Percentiles rank a stretch among this genome's conserved stretches.
Conservation (phyloP, 2,329 filamentous ascomycete species). For the Plectosphaerella cucumerina region DNA sequence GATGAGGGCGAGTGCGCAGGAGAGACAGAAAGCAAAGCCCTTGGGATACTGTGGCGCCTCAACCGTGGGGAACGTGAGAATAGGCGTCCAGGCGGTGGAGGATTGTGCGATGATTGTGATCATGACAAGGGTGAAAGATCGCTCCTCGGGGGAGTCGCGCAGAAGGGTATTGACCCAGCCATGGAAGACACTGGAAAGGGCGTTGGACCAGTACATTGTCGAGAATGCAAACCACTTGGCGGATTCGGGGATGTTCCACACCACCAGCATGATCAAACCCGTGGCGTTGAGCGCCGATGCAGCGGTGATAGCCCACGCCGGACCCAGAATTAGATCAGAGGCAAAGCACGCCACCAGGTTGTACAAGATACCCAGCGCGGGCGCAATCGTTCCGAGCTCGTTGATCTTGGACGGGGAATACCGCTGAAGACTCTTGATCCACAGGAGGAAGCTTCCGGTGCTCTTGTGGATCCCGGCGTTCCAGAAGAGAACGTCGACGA, state of each 20-base stretch:
- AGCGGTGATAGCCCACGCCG: constrained; percentile 50
- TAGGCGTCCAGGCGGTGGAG: constrained; percentile 51
- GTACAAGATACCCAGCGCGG: constrained; percentile 53
- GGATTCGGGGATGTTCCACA: constrained; percentile 52
- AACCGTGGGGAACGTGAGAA: constrained; percentile 44
- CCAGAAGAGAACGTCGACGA: constrained; percentile 53
- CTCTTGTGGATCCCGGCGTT: constrained; percentile 31
- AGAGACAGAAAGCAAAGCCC: constrained; percentile 30
- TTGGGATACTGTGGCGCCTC: constrained; percentile 38
- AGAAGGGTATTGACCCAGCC: constrained; percentile 52
- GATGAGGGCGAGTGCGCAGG: constrained; percentile 8
- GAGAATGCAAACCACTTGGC: constrained; percentile 49
- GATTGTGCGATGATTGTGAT: constrained; percentile 49
- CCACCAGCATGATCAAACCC: constrained; percentile 46
- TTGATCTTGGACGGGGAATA: constrained; percentile 44
- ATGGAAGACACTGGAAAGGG: constrained; percentile 51
- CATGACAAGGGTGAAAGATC: constrained; percentile 44
- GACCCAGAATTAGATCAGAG: constrained; percentile 48
- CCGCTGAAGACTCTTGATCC: constrained; percentile 51
- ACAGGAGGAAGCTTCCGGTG: constrained; percentile 49
- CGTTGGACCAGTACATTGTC: constrained; percentile 42
- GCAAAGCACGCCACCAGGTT: constrained; percentile 49
- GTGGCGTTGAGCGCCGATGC: constrained; percentile 46
- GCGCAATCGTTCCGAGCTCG: constrained; percentile 46
- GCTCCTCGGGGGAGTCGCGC: constrained; percentile 37